Evolutionary conservation across 108 stramenopile genomes (phyloP), one percentile per base, ranked within the genome.

Genomic region (Epipyxis sp.): DNA sequence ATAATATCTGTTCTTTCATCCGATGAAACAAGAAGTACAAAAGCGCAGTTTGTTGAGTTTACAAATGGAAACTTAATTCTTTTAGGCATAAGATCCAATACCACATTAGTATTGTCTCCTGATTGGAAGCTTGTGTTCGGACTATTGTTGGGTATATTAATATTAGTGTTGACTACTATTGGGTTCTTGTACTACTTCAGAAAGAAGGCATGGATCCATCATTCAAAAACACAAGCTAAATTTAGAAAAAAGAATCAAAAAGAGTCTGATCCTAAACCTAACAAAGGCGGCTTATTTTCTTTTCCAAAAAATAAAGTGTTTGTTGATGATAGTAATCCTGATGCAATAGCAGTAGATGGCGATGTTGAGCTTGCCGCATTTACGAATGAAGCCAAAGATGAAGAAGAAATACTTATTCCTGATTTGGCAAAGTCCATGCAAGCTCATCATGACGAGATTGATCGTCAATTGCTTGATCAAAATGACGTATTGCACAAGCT

Each of bases 131-230:
- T 90, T 0, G 44, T 88, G n/a, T 43, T 59, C 0, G 83, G 82
- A 1, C 79, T 89, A 32, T 43, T 88, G 1, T 59, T 45, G 20
- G 86, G 86, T 2, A 59, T 89, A 25, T 42, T 59, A 29, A 44
- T 54, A 45, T 59, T 87, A 44, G 58, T 86, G 1, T 68, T 87
- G 16, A 69, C 72, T 34, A 46, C 84, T 35, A 59, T 88, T 0
- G 81, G 78, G 20, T 82, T 80, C 32, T 40, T 89, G 6, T 86
- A 80, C 76, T 87, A 86, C 69, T 89, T 89, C 85, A 76, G 87
- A 20, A 81, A 78, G 30, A 40, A 59, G 50, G 13, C 44, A 42
- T 43, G 79, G 78, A 37, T 40, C 34, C 0, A 16, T 44, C 3
- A 76, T n/a, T 1, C 45, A 69, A 16, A 77, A 44, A 39, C 76